Evolutionary conservation across 2,329 filamentous ascomycete genomes (phyloP), one percentile per base, ranked within the genome.

Genomic region (Drechslerella dactyloides): DNA sequence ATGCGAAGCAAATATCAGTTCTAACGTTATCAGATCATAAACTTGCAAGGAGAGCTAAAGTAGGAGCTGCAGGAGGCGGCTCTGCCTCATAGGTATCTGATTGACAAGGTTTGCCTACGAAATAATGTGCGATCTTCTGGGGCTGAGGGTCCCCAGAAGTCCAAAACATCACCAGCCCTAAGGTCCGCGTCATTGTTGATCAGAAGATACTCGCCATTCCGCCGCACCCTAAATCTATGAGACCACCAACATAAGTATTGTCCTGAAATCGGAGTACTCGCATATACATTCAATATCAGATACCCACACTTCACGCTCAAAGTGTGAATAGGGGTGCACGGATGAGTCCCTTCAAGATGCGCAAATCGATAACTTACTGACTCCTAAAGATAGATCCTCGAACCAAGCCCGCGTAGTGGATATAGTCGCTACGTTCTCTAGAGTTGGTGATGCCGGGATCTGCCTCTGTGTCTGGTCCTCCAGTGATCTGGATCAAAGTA

Each of bases 141-240:
- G 1, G 35, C 17, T 0, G 65, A 63, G 48, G 65, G 65, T 1
- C 65, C 58, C 65, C 65, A 69, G 27, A 69, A 69, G 33, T 63
- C 65, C 5, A 69, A 53, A 10, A 63, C 33, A 23, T 69, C 65
- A 2, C 58, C 58, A n/a, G 46, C 48, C 7, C 11, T 57, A 6
- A 69, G 30, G 13, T 52, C 58, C 11, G 48, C 58, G 3, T 54
- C 46, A 5, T 58, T 11, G 10, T 44, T 10, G 6, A 62, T 11
- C 15, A 35, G 11, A 0, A 62, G 23, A 23, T 69, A 63, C 7
- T 24, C 13, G 15, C 27, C 27, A 13, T 19, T 40, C n/a, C 65
- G 52, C 23, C 24, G 63, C 1, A 69, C 37, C 40, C 53, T 63
- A 23, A 69, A 69, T 7, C 65, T 69, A 27, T 13, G 33, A 21